Base-by-base conservation (phyloP, 768 basidiomycete genomes). In the Mrakia hoshinonis region DNA sequence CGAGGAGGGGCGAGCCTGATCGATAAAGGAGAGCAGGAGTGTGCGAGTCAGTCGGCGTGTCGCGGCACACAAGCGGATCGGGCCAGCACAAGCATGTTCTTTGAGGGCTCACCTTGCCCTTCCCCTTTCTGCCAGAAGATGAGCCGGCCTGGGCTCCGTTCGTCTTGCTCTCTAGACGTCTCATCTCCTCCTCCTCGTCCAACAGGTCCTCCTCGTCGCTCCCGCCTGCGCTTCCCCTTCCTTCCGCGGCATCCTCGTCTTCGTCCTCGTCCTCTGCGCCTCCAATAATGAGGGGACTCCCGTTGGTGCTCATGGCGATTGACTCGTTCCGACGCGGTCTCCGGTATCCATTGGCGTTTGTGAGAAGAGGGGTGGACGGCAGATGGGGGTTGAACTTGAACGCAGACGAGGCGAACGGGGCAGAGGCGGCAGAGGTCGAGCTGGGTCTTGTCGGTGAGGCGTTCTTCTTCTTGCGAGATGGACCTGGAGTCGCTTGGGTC, bases 371-470 rank as follows among this genome's bases (percentile, higher is more conserved):
- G 10, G 70, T 72, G 11, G 62, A 39, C 3, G 70, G 54, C 10
- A 64, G 64, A 18, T 49, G 46, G n/a, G 70, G 46, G 31, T 66
- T 63, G 46, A 72, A 72, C 54, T 54, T 51, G 58, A 72, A 72
- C 15, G 64, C 52, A 31, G 46, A 34, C 2, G 64, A 43, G 3
- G 36, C 12, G 11, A 34, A 3, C 46, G 54, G 43, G 11, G 26
- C 18, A 18, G 67, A 6, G 10, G 22, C 48, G 15, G 36, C 22
- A 48, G 54, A 48, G 36, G n/a, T 11, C 11, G 36, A 26, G 12
- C 4, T 24, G 24, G 52, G 24, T 11, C 20, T 4, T 22, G 24
- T 68, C 20, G 43, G 7, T 3, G 26, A 29, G 39, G 5, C 4
- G 47, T n/a, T 15, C 26, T 58, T 60, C 54, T 31, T 58, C 24